These are phyloP conservation scores for Fusarium tupiense DNA, from an alignment of 2,329 filamentous ascomycete species.

Conservation along the genomic window DNA sequence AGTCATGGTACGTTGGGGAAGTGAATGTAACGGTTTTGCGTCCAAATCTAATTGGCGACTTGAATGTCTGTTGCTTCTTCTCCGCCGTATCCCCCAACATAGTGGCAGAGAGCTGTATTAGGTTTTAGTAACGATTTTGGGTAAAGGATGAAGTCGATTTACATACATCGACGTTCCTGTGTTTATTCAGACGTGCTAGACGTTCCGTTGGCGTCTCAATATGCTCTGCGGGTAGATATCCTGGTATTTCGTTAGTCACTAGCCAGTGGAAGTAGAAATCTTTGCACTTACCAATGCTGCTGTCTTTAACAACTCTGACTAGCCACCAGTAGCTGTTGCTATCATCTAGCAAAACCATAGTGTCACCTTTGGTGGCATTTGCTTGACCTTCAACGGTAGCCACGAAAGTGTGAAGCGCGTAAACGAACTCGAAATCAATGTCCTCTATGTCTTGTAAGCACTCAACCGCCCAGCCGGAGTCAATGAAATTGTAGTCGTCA, in stretches of 20 bases:
- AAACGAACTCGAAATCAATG: slow-evolving; percentile 99
- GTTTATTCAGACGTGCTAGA: slow-evolving; percentile 93
- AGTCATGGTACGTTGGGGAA: slow-evolving; percentile 86
- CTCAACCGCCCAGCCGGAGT: slow-evolving; percentile 78
- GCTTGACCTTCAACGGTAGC: slow-evolving; percentile 98
- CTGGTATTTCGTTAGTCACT: slow-evolving; percentile 57
- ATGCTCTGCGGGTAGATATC: slow-evolving; percentile 95
- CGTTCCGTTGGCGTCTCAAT: slow-evolving; percentile 98
- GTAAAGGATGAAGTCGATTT: neutral
- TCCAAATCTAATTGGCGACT: slow-evolving; percentile 80
- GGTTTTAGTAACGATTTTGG: slow-evolving; percentile 12
- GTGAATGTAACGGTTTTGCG: slow-evolving; percentile 89
- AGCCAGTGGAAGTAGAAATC: neutral
- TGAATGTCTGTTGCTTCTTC: slow-evolving; percentile 84
- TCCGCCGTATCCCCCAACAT: slow-evolving; percentile 74
- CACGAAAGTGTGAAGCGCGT: slow-evolving; percentile 96
- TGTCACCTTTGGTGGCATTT: slow-evolving; percentile 97
- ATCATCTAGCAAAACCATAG: slow-evolving; percentile 97
- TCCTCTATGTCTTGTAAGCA: slow-evolving; percentile 96
- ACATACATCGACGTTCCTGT: slow-evolving; percentile 94
- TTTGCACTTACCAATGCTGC: slow-evolving; percentile 76
- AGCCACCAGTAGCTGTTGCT: slow-evolving; percentile 99
- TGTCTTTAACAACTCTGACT: slow-evolving; percentile 95
- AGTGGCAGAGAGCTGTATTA: slow-evolving; percentile 64
- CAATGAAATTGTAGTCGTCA: slow-evolving; percentile 70